Conservation (phyloP, 2,329 filamentous ascomycete species). For the Aspergillus sergii region DNA sequence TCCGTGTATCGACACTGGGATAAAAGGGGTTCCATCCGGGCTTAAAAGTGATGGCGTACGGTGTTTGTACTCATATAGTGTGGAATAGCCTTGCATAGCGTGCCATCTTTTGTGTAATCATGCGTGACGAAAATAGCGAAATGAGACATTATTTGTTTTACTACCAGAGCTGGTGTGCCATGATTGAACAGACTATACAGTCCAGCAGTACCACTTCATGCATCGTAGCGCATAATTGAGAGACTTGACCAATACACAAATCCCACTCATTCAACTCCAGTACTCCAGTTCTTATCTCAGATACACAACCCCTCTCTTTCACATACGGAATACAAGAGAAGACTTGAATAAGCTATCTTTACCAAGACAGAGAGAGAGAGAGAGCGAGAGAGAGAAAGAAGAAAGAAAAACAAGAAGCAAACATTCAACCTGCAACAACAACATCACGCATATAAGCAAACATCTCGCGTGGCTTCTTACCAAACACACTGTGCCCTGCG, state of each 20-base stretch:
- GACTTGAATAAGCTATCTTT: no score
- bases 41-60: constrained; percentile 16
- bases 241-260: no score
- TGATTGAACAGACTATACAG: no score
- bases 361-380: no score
- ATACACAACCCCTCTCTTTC: no score
- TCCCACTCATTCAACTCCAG: no score
- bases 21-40: background rate
- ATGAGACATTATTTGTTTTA: background rate
- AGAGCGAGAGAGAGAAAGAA: fast-evolving
- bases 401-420: no score
- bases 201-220: no score
- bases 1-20: background rate
- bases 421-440: constrained; percentile 20
- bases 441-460: constrained; percentile 42
- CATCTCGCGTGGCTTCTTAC: constrained; percentile 34
- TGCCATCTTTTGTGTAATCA: constrained; percentile 8
- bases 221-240: no score
- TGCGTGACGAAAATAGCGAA: constrained; percentile 11
- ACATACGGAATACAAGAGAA: no score
- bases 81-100: constrained; percentile 19
- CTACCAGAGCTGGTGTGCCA: no score
- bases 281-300: no score
- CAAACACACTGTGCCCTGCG: constrained; percentile 39
- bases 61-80: constrained; percentile 4